These are phyloP conservation scores for Verticillium tricorpus DNA, from an alignment of 2,329 filamentous ascomycete genomes.

Conservation along the genomic window DNA sequence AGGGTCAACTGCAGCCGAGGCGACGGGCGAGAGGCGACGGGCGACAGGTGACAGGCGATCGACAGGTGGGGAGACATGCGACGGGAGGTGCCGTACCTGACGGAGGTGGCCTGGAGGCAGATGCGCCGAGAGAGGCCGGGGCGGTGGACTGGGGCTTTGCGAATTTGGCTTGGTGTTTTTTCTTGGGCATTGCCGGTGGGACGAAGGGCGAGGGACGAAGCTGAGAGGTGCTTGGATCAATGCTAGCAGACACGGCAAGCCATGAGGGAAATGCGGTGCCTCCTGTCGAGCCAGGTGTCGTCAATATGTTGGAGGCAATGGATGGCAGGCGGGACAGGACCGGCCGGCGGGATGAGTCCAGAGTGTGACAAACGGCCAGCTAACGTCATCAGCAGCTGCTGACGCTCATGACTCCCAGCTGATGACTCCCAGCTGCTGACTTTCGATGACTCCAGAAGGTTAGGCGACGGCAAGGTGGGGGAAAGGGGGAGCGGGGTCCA, in stretches of 20 bases:
- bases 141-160: constrained; percentile 56
- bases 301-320: background rate
- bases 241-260: background rate
- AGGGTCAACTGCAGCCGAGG: constrained; percentile 11
- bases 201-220: background rate
- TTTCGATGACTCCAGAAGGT: no score
- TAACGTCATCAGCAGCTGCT: background rate
- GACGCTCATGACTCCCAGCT: background rate
- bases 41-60: background rate
- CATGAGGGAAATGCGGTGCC: background rate
- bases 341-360: background rate
- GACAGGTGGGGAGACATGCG: background rate
- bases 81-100: constrained; percentile 3
- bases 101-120: constrained; percentile 10
- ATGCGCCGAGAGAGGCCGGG: constrained; percentile 15
- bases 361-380: background rate
- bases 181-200: constrained; percentile 52
- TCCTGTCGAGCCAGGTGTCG: background rate
- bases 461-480: no score
- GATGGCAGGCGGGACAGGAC: background rate
- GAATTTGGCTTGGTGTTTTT: constrained; percentile 50
- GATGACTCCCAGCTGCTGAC: background rate
- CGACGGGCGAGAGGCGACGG: background rate
- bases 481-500: no score
- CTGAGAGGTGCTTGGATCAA: background rate